phyloP scores from a whole-genome alignment of 2,329 filamentous ascomycete genomes.

The Fusarium euwallaceae region DNA sequence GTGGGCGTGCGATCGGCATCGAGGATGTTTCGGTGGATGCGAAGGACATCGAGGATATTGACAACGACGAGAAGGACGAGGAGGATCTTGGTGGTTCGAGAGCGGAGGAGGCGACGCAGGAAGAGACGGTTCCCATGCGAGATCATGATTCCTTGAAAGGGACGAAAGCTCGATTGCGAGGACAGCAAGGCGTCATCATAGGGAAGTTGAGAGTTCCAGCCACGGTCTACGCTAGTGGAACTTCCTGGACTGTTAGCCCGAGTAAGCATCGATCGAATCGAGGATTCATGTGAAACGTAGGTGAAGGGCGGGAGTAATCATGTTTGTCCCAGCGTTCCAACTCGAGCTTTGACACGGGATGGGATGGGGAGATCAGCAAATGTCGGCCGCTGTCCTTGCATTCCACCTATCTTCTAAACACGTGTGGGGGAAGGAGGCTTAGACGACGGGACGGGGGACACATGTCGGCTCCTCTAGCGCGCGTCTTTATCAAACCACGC shows the following conservation, averaged over 20 bases:
- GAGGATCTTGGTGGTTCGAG: conserved; percentile 51
- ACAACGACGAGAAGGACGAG: conserved; percentile 52
- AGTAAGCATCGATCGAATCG: neutral
- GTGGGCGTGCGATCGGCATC: conserved; percentile 43
- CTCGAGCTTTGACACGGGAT: neutral
- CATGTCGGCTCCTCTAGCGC: neutral
- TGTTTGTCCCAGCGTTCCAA: neutral
- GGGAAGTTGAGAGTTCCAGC: neutral
- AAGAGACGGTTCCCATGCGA: conserved; percentile 50
- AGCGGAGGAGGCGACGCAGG: conserved; percentile 55
- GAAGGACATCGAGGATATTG: conserved; percentile 56
- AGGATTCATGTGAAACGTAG: conserved; percentile 1
- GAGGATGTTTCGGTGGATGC: conserved; percentile 52
- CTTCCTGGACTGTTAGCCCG: neutral
- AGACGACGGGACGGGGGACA: neutral
- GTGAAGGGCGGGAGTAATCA: neutral
- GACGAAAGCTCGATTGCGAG: conserved; percentile 21
- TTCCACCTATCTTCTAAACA: neutral
- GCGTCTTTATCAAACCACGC: neutral
- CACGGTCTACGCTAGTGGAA: neutral
- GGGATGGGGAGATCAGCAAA: neutral
- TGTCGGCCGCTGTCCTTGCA: neutral
- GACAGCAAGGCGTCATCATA: conserved; percentile 43
- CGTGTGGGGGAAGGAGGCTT: neutral
- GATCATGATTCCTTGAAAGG: conserved; percentile 46